A percentile compares a stretch with the other conserved stretches of the same genome.
Conservation (phyloP, 176 grass and related monocot genomes). For the Themeda triandra region DNA sequence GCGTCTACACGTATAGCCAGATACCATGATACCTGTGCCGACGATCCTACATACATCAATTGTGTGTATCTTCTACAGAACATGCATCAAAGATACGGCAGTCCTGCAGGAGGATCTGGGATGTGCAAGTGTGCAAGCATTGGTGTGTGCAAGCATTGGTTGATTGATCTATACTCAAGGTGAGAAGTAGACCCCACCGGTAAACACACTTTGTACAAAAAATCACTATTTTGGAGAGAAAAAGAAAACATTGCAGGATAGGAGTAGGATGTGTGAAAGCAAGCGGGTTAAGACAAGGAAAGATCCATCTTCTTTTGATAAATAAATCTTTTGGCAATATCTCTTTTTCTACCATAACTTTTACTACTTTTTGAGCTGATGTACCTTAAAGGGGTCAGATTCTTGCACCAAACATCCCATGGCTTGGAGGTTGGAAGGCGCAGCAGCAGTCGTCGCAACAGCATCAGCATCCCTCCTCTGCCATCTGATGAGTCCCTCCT, state of each 20-base stretch:
- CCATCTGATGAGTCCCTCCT: conserved; percentile 60
- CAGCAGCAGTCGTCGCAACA: neutral
- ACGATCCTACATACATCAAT: conserved; percentile 7
- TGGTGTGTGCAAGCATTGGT: neutral
- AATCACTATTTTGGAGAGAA: no score
- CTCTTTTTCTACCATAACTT: neutral
- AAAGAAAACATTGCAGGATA: no score
- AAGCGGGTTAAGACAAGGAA: conserved; percentile 38
- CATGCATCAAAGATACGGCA: neutral
- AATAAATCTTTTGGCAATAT: conserved; percentile 29
- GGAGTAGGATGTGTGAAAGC: neutral
- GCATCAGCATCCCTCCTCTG: conserved; percentile 63
- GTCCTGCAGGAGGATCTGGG: neutral
- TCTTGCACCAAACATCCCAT: conserved; percentile 58
- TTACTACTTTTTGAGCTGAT: conserved; percentile 10
- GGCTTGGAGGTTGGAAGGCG: conserved; percentile 51
- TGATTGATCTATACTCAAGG: neutral
- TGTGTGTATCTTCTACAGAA: neutral
- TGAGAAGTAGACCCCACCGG: neutral
- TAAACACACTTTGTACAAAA: neutral
- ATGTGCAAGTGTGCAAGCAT: neutral
- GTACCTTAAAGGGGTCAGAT: conserved; percentile 89
- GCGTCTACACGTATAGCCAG: neutral
- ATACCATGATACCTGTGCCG: neutral
- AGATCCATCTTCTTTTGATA: conserved; percentile 33